Conservation (phyloP, 139 green algal species). For the Pseudopediastrum boryanum region DNA sequence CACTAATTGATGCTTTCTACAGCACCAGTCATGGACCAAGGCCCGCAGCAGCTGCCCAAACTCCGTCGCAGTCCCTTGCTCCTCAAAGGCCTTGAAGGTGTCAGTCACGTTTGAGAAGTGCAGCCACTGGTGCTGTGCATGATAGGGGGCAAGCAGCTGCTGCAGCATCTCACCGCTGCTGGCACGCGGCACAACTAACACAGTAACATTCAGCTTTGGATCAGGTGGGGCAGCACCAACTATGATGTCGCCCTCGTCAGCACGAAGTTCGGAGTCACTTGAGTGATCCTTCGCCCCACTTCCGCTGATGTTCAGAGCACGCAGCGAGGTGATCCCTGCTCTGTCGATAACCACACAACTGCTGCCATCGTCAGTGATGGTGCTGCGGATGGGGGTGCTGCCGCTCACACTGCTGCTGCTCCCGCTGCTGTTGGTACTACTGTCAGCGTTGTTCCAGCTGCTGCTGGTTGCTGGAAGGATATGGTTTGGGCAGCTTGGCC, state of each 20-base stretch:
- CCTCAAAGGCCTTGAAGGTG: background rate
- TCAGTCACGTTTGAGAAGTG: slow-evolving; percentile 11
- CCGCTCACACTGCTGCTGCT: no score
- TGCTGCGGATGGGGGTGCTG: no score
- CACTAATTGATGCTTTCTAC: background rate
- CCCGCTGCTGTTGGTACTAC: no score
- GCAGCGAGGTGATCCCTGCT: no score
- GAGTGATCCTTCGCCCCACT: background rate
- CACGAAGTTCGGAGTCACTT: background rate
- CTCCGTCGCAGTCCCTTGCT: background rate
- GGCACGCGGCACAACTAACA: background rate
- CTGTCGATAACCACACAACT: no score
- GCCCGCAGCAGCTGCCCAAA: slow-evolving; percentile 2
- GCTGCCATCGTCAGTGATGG: no score
- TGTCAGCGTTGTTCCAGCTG: no score
- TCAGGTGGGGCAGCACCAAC: background rate
- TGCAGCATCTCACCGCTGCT: background rate
- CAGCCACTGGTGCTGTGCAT: background rate
- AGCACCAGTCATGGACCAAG: background rate
- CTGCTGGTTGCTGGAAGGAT: no score
- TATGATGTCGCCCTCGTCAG: background rate
- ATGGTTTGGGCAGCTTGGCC: no score
- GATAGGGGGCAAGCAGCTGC: background rate
- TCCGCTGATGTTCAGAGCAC: background rate
- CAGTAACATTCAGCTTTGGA: background rate